A percentile compares a stretch with the other conserved stretches of the same genome.
These are phyloP conservation scores for Chamaecrista fasciculata DNA, from an alignment of 306 rosid genomes.

Conservation along the genomic window DNA sequence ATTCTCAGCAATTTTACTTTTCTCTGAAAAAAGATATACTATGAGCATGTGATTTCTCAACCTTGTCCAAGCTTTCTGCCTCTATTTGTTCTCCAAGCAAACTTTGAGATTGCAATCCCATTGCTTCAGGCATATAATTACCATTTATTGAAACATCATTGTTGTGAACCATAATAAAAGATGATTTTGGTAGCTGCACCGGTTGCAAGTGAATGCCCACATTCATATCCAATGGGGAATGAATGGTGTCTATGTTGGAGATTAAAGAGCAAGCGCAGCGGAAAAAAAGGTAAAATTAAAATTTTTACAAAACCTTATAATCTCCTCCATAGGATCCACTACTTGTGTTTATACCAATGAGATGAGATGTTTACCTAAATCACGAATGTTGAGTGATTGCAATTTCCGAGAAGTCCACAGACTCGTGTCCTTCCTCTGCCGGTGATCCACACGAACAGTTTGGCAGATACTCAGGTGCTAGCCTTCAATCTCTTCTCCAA, in stretches of 20 bases:
- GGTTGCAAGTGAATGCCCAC: conserved; percentile 35
- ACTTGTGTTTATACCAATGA: no score
- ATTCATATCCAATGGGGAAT: conserved; percentile 34
- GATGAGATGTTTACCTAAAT: no score
- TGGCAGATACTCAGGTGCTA: no score
- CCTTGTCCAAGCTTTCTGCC: conserved; percentile 31
- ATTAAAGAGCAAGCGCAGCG: no score
- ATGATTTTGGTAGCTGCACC: conserved; percentile 37
- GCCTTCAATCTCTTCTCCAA: no score
- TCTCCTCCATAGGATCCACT: no score
- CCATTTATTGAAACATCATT: conserved; percentile 36
- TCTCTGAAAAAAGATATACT: conserved; percentile 35
- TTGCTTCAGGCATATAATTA: conserved; percentile 27
- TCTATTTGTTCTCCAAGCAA: conserved; percentile 40
- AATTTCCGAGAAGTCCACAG: no score
- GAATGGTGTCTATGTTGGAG: conserved; percentile 50
- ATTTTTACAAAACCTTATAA: no score
- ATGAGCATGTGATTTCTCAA: conserved; percentile 37
- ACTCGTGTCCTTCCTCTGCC: no score
- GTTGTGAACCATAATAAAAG: conserved; percentile 37
- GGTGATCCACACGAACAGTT: no score
- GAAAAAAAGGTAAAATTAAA: no score
- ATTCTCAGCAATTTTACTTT: conserved; percentile 35
- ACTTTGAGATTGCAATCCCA: conserved; percentile 38
- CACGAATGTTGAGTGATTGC: no score